phyloP scores from a whole-genome alignment of 768 basidiomycete genomes.

The Artomyces pyxidatus region DNA sequence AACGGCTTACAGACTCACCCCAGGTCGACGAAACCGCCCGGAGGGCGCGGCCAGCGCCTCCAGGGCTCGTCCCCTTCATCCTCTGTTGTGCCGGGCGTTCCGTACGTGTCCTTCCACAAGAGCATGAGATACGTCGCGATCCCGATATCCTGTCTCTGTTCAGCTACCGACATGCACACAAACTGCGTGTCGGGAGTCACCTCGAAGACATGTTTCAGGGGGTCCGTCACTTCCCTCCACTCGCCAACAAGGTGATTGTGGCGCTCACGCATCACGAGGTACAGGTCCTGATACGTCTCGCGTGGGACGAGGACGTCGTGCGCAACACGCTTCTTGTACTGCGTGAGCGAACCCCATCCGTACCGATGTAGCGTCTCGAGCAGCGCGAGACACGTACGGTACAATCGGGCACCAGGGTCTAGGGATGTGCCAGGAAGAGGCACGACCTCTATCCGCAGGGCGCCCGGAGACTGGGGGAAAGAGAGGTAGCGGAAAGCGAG shows the following conservation, averaged over 20 bases:
- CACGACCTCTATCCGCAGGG: constrained; percentile 49
- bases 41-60: constrained; percentile 70
- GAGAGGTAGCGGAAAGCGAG: constrained; percentile 74
- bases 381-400: constrained; percentile 73
- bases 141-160: constrained; percentile 72
- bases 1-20: constrained; percentile 41
- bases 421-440: constrained; percentile 39
- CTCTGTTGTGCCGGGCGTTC: background rate
- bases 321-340: constrained; percentile 78
- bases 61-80: constrained; percentile 37
- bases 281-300: constrained; percentile 84
- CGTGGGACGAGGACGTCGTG: constrained; percentile 77
- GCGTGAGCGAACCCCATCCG: constrained; percentile 73
- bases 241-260: constrained; percentile 67
- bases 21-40: constrained; percentile 82
- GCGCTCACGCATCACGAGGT: constrained; percentile 77
- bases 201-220: constrained; percentile 87
- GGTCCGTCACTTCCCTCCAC: constrained; percentile 82
- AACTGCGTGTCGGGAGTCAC: constrained; percentile 27
- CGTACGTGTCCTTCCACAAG: constrained; percentile 77
- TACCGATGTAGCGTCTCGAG: constrained; percentile 83
- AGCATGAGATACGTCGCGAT: constrained; percentile 92
- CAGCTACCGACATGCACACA: background rate
- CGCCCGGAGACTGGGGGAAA: constrained; percentile 20
- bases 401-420: constrained; percentile 56